Conservation (phyloP, 495 filamentous ascomycete species). For the Aspergillus conjunctus region DNA sequence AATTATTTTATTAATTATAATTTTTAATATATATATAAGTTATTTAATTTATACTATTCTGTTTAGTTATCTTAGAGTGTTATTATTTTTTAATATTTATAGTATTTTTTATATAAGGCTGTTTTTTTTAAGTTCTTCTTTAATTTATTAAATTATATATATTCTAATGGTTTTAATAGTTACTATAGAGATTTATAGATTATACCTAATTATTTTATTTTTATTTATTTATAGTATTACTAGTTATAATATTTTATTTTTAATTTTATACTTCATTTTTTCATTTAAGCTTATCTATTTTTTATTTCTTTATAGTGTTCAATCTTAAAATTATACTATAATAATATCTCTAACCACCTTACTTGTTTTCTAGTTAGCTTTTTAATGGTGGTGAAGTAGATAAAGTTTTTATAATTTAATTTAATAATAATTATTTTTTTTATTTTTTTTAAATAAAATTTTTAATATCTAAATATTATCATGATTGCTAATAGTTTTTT, state of each 20-base stretch:
- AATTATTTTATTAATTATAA: neutral
- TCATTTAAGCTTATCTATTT: neutral
- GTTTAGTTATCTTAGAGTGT: neutral
- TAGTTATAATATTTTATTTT: too few species aligned
- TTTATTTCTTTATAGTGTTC: neutral
- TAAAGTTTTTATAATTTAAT: neutral
- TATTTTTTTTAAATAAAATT: neutral
- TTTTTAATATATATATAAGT: neutral
- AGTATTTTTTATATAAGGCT: too few species aligned
- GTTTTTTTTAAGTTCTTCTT: too few species aligned
- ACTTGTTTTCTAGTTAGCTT: neutral
- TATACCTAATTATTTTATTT: too few species aligned
- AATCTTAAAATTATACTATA: slow-evolving; percentile 3
- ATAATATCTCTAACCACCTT: neutral
- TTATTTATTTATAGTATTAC: too few species aligned
- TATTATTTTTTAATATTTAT: neutral
- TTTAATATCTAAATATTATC: slow-evolving; percentile 2
- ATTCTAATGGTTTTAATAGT: too few species aligned
- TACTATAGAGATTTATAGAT: too few species aligned
- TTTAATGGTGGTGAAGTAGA: neutral
- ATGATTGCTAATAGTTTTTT: neutral
- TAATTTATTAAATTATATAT: too few species aligned
- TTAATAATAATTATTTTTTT: slow-evolving; percentile 1
- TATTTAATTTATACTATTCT: neutral
- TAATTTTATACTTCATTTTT: too few species aligned